These are phyloP conservation scores for Fusarium anthophilum DNA, from an alignment of 2,329 filamentous ascomycete species.

Conservation along the genomic window DNA sequence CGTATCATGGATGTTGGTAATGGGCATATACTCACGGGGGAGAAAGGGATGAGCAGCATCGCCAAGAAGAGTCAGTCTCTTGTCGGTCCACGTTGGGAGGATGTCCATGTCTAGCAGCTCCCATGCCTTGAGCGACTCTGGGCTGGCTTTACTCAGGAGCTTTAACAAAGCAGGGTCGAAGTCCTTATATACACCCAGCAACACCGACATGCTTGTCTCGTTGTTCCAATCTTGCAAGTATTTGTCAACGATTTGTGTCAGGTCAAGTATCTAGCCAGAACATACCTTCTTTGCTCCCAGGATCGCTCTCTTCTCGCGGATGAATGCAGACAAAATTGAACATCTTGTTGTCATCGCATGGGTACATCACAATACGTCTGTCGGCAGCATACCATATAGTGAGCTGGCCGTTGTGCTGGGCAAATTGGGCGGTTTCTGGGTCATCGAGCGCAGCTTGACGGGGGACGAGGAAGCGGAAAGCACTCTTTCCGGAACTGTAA, in stretches of 20 bases:
- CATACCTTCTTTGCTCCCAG: background rate
- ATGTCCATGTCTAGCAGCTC: slow-evolving; percentile 69
- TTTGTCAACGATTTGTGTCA: background rate
- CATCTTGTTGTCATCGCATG: slow-evolving; percentile 52
- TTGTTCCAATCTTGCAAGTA: slow-evolving; percentile 4
- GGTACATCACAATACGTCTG: slow-evolving; percentile 58
- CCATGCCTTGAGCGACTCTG: slow-evolving; percentile 63
- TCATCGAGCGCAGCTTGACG: slow-evolving; percentile 47
- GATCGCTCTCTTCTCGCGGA: slow-evolving; percentile 43
- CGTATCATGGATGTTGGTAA: rapidly evolving
- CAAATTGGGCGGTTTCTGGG: slow-evolving; percentile 27
- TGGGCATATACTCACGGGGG: slow-evolving; percentile 47
- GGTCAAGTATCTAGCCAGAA: rapidly evolving
- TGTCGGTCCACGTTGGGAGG: slow-evolving; percentile 64
- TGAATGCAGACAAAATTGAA: slow-evolving; percentile 64
- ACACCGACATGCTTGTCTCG: background rate
- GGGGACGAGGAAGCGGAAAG: slow-evolving; percentile 64
- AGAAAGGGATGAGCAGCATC: slow-evolving; percentile 76
- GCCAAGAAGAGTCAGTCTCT: slow-evolving; percentile 67
- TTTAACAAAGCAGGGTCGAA: slow-evolving; percentile 54
- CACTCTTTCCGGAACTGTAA: slow-evolving; percentile 60
- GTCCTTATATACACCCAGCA: slow-evolving; percentile 50
- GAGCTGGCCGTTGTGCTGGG: slow-evolving; percentile 20
- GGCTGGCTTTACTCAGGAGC: slow-evolving; percentile 55
- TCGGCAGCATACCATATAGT: slow-evolving; percentile 54